These are phyloP conservation scores for Arctostaphylos glauca DNA, from an alignment of 148 eudicot species.

Conservation along the genomic window DNA sequence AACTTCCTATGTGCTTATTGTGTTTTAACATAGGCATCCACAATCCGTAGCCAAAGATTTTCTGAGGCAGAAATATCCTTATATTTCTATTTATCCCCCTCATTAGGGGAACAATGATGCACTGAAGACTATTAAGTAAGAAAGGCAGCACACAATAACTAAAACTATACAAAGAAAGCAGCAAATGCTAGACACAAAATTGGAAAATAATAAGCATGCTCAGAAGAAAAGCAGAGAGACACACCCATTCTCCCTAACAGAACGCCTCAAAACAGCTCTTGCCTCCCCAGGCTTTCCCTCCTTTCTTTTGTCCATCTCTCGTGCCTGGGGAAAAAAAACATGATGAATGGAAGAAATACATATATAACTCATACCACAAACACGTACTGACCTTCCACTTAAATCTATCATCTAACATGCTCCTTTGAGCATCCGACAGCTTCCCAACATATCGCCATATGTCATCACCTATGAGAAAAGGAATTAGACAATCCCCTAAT, in stretches of 20 bases:
- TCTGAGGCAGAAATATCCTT: not conserved
- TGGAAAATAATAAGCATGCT: not conserved
- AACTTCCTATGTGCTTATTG: not conserved
- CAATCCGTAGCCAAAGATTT: not conserved
- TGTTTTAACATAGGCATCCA: not conserved
- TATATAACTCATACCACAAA: not conserved
- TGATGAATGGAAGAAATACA: conserved; percentile 13
- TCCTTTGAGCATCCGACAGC: conserved; percentile 90
- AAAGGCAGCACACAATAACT: not conserved
- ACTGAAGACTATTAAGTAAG: not conserved
- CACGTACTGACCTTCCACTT: conserved; percentile 70
- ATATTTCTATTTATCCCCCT: not conserved
- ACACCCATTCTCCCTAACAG: conserved; percentile 96
- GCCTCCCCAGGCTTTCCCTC: conserved; percentile 97
- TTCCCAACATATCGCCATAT: conserved; percentile 94
- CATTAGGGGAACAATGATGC: not conserved
- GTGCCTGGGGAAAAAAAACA: conserved; percentile 49
- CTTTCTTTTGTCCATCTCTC: conserved; percentile 93
- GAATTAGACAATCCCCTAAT: not conserved
- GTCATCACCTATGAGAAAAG: conserved; percentile 65
- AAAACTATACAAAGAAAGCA: conserved; percentile 4
- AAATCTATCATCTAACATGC: conserved; percentile 96
- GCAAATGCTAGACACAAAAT: not conserved
- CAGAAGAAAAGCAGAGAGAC: conserved; percentile 11
- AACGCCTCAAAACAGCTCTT: conserved; percentile 78